Evolutionary conservation across 441 rosid genomes (phyloP).

Genomic region (Populus hybrid): DNA sequence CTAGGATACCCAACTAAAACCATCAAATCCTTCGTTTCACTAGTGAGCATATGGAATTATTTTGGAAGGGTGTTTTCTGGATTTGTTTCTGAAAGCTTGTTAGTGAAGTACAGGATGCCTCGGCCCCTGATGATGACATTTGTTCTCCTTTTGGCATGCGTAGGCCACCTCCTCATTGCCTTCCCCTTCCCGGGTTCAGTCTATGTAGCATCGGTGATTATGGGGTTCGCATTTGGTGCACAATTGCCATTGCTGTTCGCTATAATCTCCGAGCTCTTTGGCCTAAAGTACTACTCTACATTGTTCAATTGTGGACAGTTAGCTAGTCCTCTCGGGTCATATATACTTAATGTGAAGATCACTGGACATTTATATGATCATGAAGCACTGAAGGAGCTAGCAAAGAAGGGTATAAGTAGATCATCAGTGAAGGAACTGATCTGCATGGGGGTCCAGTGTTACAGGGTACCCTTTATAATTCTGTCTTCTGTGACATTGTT

Average conservation of each 20-base stretch:
- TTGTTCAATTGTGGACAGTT: slow-evolving; percentile 85
- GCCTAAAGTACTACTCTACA: slow-evolving; percentile 82
- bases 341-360: slow-evolving; percentile 65
- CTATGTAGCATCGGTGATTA: slow-evolving; percentile 67
- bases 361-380: slow-evolving; percentile 66
- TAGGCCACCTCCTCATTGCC: slow-evolving; percentile 68
- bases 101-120: slow-evolving; percentile 52
- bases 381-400: slow-evolving; percentile 58
- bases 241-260: slow-evolving; percentile 74
- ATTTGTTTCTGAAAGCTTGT: slow-evolving; percentile 64
- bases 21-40: slow-evolving; percentile 62
- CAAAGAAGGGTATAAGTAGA: slow-evolving; percentile 43
- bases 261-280: slow-evolving; percentile 79
- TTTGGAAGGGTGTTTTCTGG: slow-evolving; percentile 83
- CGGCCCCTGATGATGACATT: slow-evolving; percentile 74
- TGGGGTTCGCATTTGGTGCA: slow-evolving; percentile 81
- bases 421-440: slow-evolving; percentile 59
- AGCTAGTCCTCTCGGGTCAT: slow-evolving; percentile 79
- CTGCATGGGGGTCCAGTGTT: slow-evolving; percentile 70
- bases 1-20: slow-evolving; percentile 65
- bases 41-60: slow-evolving; percentile 90
- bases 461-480: slow-evolving; percentile 51
- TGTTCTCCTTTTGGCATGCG: slow-evolving; percentile 52
- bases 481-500: slow-evolving; percentile 50
- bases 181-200: slow-evolving; percentile 70